These are phyloP conservation scores for Aspergillus pseudonomiae DNA, from an alignment of 2,329 filamentous ascomycete species.

Conservation along the genomic window DNA sequence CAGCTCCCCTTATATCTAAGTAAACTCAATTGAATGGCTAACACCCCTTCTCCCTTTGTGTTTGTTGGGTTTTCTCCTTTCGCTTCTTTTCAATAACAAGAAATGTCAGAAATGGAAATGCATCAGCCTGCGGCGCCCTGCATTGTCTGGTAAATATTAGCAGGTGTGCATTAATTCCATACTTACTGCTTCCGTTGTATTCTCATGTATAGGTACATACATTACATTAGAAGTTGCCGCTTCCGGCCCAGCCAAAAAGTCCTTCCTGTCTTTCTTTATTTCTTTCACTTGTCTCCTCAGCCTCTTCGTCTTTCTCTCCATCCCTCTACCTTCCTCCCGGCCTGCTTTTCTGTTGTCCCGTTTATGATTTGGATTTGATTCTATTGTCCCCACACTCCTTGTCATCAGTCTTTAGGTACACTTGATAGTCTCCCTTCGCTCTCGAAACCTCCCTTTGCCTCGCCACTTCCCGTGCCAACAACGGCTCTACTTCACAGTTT, in stretches of 20 bases:
- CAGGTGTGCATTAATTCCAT: neutral
- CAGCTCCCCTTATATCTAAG: neutral
- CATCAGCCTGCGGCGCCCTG: neutral
- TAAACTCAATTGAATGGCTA: neutral
- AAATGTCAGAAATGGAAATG: neutral
- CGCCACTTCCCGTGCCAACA: neutral
- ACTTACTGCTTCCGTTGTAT: neutral
- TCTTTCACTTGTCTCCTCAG: neutral
- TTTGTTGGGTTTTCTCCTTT: neutral
- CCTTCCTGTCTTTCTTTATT: neutral
- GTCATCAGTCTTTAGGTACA: neutral
- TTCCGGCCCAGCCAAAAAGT: constrained; percentile 12
- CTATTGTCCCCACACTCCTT: neutral
- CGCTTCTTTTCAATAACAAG: neutral
- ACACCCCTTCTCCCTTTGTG: neutral
- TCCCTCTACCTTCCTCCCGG: too few species aligned
- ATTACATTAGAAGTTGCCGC: constrained; percentile 10
- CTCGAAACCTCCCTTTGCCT: neutral
- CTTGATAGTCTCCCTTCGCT: neutral
- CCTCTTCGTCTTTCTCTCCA: too few species aligned
- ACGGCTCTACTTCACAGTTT: neutral
- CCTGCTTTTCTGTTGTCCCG: neutral
- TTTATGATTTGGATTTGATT: neutral
- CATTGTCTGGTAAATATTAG: too few species aligned
- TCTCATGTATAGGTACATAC: neutral